Percentiles rank a stretch among this genome's conserved stretches.
These are phyloP conservation scores for Pseudoturritis turrita DNA, from an alignment of 345 rosid genomes.

Conservation along the genomic window DNA sequence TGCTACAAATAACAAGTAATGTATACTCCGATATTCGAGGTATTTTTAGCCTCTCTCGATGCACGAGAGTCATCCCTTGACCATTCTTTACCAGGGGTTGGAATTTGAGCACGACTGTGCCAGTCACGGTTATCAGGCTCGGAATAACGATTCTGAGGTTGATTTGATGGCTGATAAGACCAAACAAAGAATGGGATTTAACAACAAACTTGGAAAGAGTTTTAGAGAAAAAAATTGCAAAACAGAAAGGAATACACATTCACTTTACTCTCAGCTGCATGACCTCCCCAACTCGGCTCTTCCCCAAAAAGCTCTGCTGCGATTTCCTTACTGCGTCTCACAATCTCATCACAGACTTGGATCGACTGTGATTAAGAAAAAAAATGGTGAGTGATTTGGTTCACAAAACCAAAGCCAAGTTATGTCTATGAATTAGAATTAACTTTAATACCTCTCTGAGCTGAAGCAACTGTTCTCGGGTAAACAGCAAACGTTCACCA, in stretches of 20 bases:
- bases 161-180: constrained; percentile 39
- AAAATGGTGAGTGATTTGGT: not conserved
- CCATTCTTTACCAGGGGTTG: constrained; percentile 51
- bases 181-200: not conserved
- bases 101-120: constrained; percentile 44
- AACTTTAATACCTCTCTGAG: constrained; percentile 43
- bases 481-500: constrained; percentile 45
- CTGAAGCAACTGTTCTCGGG: constrained; percentile 56
- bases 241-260: constrained; percentile 5
- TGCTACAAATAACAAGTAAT: not conserved
- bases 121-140: constrained; percentile 79
- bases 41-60: constrained; percentile 17
- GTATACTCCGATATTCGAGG: constrained; percentile 24
- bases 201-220: not conserved
- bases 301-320: constrained; percentile 53
- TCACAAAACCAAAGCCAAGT: not conserved
- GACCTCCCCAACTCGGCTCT: constrained; percentile 49
- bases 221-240: not conserved
- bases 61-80: constrained; percentile 42
- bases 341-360: constrained; percentile 44
- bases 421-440: not conserved
- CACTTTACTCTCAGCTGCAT: constrained; percentile 49
- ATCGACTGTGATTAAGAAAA: constrained; percentile 17
- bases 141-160: constrained; percentile 51
- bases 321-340: constrained; percentile 50